A percentile compares a stretch with the other conserved stretches of the same genome.
These are phyloP conservation scores for Paulownia fortunei DNA, from an alignment of 257 asterid genomes.

Conservation along the genomic window DNA sequence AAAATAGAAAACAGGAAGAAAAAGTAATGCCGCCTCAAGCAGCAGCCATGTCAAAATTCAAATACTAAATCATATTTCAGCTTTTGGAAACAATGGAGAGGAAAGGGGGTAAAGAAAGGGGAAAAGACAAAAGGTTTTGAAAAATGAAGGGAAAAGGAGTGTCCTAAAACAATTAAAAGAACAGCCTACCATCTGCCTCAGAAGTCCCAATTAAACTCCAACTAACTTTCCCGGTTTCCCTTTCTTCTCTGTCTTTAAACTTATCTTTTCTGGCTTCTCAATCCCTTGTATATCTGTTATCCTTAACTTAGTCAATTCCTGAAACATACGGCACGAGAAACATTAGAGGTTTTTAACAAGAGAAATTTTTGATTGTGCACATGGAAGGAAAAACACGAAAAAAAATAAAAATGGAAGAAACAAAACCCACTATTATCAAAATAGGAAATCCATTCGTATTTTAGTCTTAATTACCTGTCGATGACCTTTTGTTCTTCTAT, in stretches of 20 bases:
- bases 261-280: constrained; percentile 48
- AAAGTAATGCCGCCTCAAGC: too few species aligned
- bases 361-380: not conserved
- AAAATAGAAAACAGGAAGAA: not conserved
- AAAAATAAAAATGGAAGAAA: not conserved
- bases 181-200: constrained; percentile 1
- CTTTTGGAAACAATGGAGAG: too few species aligned
- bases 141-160: not conserved
- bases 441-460: not conserved
- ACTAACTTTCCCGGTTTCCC: constrained; percentile 38
- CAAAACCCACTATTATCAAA: not conserved
- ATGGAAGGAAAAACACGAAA: not conserved
- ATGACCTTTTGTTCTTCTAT: too few species aligned
- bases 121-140: not conserved
- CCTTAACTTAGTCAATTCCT: constrained; percentile 66
- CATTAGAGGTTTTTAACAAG: not conserved
- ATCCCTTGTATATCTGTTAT: constrained; percentile 56
- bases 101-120: not conserved
- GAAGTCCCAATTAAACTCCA: constrained; percentile 31
- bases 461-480: too few species aligned
- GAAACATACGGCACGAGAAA: constrained; percentile 2
- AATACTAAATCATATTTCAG: too few species aligned
- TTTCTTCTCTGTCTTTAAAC: constrained; percentile 43
- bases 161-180: not conserved
- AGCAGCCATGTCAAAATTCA: too few species aligned